Evolutionary conservation across 805 yeast species (phyloP).

Genomic region (Jamesozyma piceae): DNA sequence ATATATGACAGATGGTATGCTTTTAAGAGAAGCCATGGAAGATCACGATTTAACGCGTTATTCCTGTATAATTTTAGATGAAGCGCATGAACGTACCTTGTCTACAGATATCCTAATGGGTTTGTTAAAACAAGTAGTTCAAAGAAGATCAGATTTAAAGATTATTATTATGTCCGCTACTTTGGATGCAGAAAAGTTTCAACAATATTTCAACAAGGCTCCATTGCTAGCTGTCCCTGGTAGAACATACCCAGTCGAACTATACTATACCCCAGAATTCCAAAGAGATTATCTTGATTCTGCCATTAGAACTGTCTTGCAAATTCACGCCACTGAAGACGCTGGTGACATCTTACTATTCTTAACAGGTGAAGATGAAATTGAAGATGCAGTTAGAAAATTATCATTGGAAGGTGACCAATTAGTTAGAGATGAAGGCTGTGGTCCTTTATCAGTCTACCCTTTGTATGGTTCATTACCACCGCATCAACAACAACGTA

Average conservation of each 20-base stretch:
- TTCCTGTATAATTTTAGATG: constrained; percentile 88
- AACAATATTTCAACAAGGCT: constrained; percentile 78
- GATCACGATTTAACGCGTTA: constrained; percentile 75
- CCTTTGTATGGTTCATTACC: constrained; percentile 96
- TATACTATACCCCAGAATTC: constrained; percentile 92
- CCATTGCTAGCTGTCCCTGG: constrained; percentile 96
- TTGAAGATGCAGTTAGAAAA: constrained; percentile 92
- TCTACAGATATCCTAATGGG: constrained; percentile 98
- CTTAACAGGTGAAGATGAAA: constrained; percentile 94
- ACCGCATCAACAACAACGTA: constrained; percentile 88
- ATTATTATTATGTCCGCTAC: constrained; percentile 97
- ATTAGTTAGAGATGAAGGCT: constrained; percentile 73
- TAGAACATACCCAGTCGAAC: constrained; percentile 94
- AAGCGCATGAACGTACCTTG: constrained; percentile 95
- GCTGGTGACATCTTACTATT: constrained; percentile 84
- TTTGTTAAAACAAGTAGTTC: constrained; percentile 68
- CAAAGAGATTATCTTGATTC: constrained; percentile 93
- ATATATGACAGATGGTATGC: constrained; percentile 99
- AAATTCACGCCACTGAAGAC: constrained; percentile 93
- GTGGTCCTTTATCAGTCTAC: constrained; percentile 84
- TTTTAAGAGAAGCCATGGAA: constrained; percentile 93
- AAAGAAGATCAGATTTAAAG: constrained; percentile 78
- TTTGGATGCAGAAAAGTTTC: constrained; percentile 93
- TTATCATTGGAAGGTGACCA: constrained; percentile 83
- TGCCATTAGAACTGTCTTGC: constrained; percentile 89